Evolutionary conservation across 129 eudicot species (phyloP), one percentile per base, ranked within the genome.

Genomic region (Ambrosia artemisiifolia): DNA sequence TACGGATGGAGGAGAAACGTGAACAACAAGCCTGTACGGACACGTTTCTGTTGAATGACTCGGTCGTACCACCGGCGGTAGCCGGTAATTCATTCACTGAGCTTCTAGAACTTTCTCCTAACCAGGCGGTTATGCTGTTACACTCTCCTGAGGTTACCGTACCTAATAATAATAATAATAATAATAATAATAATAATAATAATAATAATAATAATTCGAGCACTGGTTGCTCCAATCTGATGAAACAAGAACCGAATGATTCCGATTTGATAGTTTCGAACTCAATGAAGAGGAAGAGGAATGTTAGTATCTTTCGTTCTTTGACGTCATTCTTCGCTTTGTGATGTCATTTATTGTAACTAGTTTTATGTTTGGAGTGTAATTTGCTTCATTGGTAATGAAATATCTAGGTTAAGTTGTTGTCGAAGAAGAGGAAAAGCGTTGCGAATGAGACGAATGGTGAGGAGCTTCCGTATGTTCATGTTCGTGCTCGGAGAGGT

Each of bases 401-500:
- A 75, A 18, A 63, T 59, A 0, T 24, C 1, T 24, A 91, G 97
- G 91, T 54, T 44, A 91, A 91, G 73, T 81, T 75, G 18, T 67
- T 91, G 13, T 79, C 40, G 17, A 94, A 84, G 72, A 94, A 88
- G 91, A 84, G 76, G 69, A 94, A 86, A 88, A 88, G 48, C 75
- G 67, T 65, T 10, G 82, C 76, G 12, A 77, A 74, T 12, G 89
- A 85, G 18, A 42, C 65, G 14, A 92, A 81, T 11, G 82, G 83
- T 11, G 97, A 94, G 76, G 78, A 88, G 84, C 90, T 94, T 59
- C 98, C 96, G 60, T 94, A 94, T 53, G 97, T 90, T 65, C 96
- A 94, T 48, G 98, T 94, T 69, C 88, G 98, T 68, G 97, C 98
- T 38, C 97, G 96, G 42, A 86, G 98, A 2, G 98, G 98, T 51